Base-by-base conservation (phyloP, 495 filamentous ascomycete species). In the Haplographium delicatum region DNA sequence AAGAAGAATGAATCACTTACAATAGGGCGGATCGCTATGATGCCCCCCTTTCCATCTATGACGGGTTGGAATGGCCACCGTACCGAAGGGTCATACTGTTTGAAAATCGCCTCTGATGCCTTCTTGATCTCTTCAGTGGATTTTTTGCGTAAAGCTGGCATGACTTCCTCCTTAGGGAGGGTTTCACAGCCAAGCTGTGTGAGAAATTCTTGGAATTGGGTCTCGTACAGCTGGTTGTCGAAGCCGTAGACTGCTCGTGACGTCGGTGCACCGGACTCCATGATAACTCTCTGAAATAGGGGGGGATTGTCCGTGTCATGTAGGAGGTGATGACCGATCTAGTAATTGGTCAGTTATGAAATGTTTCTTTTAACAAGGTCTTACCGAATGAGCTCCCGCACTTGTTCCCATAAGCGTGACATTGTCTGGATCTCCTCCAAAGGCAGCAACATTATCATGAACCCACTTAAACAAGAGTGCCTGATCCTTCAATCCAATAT, bases 401-500 rank as follows among this genome's bases (percentile, higher is more conserved):
- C 80, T 84, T 42, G 79, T 68, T 6, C 84, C 84, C 60, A 83
- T 75, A 28, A 87, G 63, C 0, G 83, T 86, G 27, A 88, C 74
- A 50, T 82, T 76, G 9, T 72, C 64, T 1, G 72, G 62, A 62
- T 88, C 76, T 2, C 85, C 84, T 0, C 82, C 81, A 58, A 88
- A 82, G 0, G 71, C 67, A 18, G 61, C 65, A 37, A 81, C 75
- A 59, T 84, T 82, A 8, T 79, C 69, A 53, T 70, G 66, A 1
- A 83, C 78, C 84, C 84, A 88, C 64, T 83, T 72, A 18, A 88
- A 65, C 37, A 79, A 64, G 23, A 79, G 58, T 50, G 76, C 71
- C 59, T 88, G 84, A 59, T 89, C 85, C 67, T 78, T 80, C 54
- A 89, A 70, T 4, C 85, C 85, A 24, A 85, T 63, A 58, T 89